Base-by-base conservation (phyloP, 306 rosid species). In the Trifolium dubium region DNA sequence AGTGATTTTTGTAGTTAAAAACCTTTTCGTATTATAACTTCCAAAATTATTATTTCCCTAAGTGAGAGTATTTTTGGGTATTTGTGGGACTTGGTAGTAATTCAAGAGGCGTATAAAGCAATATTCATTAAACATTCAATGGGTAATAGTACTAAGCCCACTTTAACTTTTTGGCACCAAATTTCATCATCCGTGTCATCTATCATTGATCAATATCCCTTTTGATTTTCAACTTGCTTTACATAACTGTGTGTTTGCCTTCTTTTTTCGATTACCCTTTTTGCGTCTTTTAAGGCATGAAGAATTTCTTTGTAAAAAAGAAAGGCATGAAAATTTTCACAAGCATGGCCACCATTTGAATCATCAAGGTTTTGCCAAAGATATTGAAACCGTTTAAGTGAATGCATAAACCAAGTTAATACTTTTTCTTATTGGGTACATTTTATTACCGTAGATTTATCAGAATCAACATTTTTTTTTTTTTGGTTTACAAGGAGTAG, bases 261-360 rank as follows among this genome's bases (percentile, higher is more conserved):
- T 74, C 19, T 8, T 37, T 59, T 84, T 69, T 62, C 6, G 40
- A 53, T 39, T 18, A 11, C 17, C 12, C 70, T 30, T 81, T 77
- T 84, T 73, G 72, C 71, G 81, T 8, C 90, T 86, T 83, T 86
- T 81, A 69, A 86, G 84, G 86, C 88, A 81, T 62, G 59, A 79
- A 72, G 70, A 43, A 41, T 35, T 23, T 23, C 23, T 23, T 23
- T 23, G 23, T 23, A 0, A 23, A 23, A 23, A 23, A 23, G 23
- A 23, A 23, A 23, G 23, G 23, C 23, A 23, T 23, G 40, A 35
- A 35, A 6, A 35, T 5, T 5, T 47, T 74, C 34, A 63, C 41
- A 47, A 64, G 40, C 51, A 29, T 17, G 44, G 31, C 35, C 62
- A 74, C 70, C 76, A 79, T 73, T 75, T 75, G 47, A 81, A 74